phyloP scores from a whole-genome alignment of 2,329 filamentous ascomycete species.

The Fusarium decemcellulare region DNA sequence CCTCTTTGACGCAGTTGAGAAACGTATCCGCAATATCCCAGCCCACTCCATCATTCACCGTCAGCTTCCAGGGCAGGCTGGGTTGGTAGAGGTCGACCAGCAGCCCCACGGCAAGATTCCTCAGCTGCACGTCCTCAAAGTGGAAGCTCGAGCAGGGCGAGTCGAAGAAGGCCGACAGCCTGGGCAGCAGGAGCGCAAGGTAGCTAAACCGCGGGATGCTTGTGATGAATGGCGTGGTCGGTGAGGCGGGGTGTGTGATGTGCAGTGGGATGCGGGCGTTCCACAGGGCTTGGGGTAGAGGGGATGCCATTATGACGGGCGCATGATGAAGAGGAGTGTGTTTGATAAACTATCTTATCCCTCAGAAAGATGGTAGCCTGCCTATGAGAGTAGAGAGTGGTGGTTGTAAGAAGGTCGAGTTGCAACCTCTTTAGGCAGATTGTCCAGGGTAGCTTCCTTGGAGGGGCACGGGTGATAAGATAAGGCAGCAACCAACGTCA shows the following conservation, averaged over 20 bases:
- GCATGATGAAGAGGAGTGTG: constrained; percentile 36
- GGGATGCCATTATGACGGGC: constrained; percentile 43
- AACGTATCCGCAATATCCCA: constrained; percentile 76
- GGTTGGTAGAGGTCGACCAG: constrained; percentile 72
- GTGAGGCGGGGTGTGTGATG: constrained; percentile 65
- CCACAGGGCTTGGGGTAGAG: constrained; percentile 67
- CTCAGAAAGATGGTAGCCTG: background rate
- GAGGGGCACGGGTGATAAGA: constrained; percentile 12
- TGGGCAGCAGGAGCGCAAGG: constrained; percentile 69
- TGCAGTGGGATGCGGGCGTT: constrained; percentile 66
- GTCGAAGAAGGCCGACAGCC: constrained; percentile 67
- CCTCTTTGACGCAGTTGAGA: constrained; percentile 75
- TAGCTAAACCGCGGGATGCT: constrained; percentile 72
- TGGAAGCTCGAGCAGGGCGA: constrained; percentile 71
- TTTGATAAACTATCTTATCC: background rate
- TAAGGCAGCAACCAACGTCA: background rate
- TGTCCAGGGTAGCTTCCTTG: constrained; percentile 14
- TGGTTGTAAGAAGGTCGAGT: background rate
- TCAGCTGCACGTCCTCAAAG: constrained; percentile 67
- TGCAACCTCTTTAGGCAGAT: background rate
- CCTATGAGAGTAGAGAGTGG: background rate
- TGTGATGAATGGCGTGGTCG: constrained; percentile 65
- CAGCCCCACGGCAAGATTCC: constrained; percentile 67
- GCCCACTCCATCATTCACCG: constrained; percentile 66
- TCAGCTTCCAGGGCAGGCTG: constrained; percentile 67